Conservation (phyloP, 1,284 basidiomycete genomes). For the Tilletiopsis washingtonensis region DNA sequence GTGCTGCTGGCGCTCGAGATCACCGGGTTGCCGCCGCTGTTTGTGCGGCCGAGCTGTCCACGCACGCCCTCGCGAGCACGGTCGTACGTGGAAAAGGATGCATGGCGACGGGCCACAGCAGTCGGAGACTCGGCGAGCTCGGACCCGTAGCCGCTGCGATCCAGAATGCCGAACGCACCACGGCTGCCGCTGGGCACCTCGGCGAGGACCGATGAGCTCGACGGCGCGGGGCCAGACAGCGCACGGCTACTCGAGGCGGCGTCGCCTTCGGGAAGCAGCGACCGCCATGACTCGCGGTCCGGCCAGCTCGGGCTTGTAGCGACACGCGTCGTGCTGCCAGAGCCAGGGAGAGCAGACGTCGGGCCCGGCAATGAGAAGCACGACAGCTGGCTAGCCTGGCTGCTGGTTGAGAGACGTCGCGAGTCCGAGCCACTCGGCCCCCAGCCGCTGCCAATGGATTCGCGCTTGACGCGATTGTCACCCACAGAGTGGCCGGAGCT, state of each 20-base stretch:
- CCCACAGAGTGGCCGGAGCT: background rate
- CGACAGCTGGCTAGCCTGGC: slow-evolving; percentile 17
- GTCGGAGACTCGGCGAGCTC: no score
- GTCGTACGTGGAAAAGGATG: background rate
- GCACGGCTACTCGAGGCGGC: no score
- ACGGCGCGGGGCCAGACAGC: no score
- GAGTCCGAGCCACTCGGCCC: background rate
- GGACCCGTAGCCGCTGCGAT: background rate
- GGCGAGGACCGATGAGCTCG: no score
- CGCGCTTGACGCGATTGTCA: background rate
- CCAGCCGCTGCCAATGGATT: background rate
- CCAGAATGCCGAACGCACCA: slow-evolving; percentile 1
- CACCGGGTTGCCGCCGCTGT: no score
- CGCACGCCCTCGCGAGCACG: background rate
- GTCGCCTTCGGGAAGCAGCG: slow-evolving; percentile 22
- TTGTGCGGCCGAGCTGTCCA: background rate
- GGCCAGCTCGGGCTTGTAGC: background rate
- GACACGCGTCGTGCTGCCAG: background rate
- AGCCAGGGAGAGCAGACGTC: slow-evolving; percentile 1
- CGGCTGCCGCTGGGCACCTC: no score
- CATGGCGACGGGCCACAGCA: background rate
- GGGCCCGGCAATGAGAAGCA: slow-evolving; percentile 16
- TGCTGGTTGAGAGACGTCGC: slow-evolving; percentile 20
- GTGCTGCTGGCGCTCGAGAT: no score
- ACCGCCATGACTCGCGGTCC: slow-evolving; percentile 20